Percentiles rank a stretch among this genome's conserved stretches.
These are phyloP conservation scores for Quercus aquifolioides DNA, from an alignment of 306 rosid species.

Conservation along the genomic window DNA sequence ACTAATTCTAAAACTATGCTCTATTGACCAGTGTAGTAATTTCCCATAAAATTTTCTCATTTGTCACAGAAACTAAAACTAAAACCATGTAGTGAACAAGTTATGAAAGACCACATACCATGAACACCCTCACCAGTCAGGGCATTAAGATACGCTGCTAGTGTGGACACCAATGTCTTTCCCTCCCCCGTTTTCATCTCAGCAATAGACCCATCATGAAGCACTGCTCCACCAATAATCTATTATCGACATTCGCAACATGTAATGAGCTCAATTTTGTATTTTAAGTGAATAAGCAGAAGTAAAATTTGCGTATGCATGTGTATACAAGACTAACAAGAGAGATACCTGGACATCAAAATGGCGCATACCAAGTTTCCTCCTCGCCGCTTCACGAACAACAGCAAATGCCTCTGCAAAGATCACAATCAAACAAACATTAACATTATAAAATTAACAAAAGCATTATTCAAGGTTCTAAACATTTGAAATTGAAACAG, in stretches of 20 bases:
- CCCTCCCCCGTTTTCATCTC: conserved; percentile 99
- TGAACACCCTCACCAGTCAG: conserved; percentile 92
- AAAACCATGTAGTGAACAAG: background rate
- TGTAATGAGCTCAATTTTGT: background rate
- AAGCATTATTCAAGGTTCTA: background rate
- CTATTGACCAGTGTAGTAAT: background rate
- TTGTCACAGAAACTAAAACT: background rate
- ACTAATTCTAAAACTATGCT: background rate
- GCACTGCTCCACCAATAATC: conserved; percentile 97
- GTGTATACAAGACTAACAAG: conserved; percentile 2
- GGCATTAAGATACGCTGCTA: conserved; percentile 95
- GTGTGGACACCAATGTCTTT: conserved; percentile 86
- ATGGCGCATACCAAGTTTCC: conserved; percentile 98
- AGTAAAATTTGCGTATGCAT: background rate
- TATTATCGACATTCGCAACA: conserved; percentile 30
- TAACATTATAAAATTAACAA: background rate
- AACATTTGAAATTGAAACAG: background rate
- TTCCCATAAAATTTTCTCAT: background rate
- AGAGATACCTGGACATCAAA: conserved; percentile 88
- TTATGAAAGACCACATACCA: conserved; percentile 40
- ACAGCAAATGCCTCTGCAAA: conserved; percentile 89
- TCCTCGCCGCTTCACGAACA: conserved; percentile 92
- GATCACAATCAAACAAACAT: conserved; percentile 4
- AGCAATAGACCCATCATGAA: conserved; percentile 96
- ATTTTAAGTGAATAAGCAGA: background rate